These are phyloP conservation scores for Taxillus chinensis DNA, from an alignment of 164 flowering plant genomes.

Conservation along the genomic window DNA sequence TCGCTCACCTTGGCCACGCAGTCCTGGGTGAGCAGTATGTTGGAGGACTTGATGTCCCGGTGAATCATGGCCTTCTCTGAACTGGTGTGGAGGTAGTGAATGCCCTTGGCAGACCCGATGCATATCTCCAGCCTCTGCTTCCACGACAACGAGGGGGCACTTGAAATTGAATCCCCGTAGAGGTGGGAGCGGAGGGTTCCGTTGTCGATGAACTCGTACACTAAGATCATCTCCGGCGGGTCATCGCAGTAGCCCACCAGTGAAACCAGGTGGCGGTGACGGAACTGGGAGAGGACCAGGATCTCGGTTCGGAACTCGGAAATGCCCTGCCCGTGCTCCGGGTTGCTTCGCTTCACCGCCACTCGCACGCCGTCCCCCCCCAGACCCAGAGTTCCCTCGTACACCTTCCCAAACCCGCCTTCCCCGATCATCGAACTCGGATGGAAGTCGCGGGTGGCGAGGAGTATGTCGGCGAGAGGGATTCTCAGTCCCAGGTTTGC, in stretches of 20 bases:
- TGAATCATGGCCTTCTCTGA: constrained; percentile 5
- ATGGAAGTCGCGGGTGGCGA: constrained; percentile 4
- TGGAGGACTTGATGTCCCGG: constrained; percentile 7
- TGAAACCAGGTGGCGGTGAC: constrained; percentile 5
- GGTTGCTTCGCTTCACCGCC: constrained; percentile 4
- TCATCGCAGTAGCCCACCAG: constrained; percentile 9
- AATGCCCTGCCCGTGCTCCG: not conserved
- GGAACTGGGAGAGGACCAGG: not conserved
- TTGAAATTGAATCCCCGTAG: not conserved
- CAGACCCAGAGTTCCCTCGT: not conserved
- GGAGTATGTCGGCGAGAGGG: not conserved
- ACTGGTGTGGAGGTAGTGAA: constrained; percentile 6
- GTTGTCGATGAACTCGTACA: not conserved
- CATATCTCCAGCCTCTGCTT: constrained; percentile 9
- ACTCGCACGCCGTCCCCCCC: not conserved
- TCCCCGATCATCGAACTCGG: not conserved
- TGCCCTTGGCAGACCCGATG: constrained; percentile 5
- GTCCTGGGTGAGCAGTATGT: not conserved
- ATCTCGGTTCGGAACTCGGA: not conserved
- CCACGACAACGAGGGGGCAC: not conserved
- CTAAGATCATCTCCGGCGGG: constrained; percentile 1
- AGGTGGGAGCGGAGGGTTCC: constrained; percentile 4
- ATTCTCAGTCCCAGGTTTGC: not conserved
- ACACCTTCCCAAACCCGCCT: constrained; percentile 6
- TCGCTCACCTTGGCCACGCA: not conserved